Evolutionary conservation across 805 yeast species (phyloP), one percentile per base, ranked within the genome.

Genomic region (Martiniozyma abietophila): DNA sequence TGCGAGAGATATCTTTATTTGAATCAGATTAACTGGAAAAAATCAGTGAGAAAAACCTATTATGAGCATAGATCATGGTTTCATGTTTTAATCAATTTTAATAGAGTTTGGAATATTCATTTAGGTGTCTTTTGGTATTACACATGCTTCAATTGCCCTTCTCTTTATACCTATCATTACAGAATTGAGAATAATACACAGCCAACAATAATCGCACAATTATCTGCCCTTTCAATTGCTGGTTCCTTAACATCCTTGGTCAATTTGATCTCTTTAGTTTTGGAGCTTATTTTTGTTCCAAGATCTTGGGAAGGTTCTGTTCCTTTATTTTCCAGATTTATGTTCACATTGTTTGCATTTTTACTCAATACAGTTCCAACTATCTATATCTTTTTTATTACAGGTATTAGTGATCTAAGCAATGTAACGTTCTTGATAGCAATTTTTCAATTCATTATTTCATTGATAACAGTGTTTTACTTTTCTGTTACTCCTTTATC

Each of bases 41-140:
- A 79, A 52, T 96, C 82, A 34, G 94, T 92, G 65, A 83, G 84
- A 71, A 92, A 92, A 65, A 92, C 98, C 36, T 92, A 82, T 65
- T 81, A 79, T 56, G 99, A 92, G 67, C 76, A 82, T 37, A 80
- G 99, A 65, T 83, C 98, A 23, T 92, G 99, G 98, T 77, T 89
- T 62, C 99, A 92, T 64, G 61, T 89, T 62, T 64, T 89, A 34
- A 84, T 94, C 50, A 92, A 92, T 62, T 92, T 89, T 68, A 89
- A 86, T 69, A 92, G 99, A 75, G 86, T 92, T 54, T 94, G 97
- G 97, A 71, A 94, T 56, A 76, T 89, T 49, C 99, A 92, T 62
- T 74, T 80, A 46, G 74, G 88, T 41, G 54, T 85, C 44, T 92
- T 71, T 66, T 92, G 97, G 97, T 84, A 86, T 81, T 92, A 88